Evolutionary conservation across 2,329 filamentous ascomycete genomes (phyloP).

Genomic region (Cladosporium austrohemisphaericum): DNA sequence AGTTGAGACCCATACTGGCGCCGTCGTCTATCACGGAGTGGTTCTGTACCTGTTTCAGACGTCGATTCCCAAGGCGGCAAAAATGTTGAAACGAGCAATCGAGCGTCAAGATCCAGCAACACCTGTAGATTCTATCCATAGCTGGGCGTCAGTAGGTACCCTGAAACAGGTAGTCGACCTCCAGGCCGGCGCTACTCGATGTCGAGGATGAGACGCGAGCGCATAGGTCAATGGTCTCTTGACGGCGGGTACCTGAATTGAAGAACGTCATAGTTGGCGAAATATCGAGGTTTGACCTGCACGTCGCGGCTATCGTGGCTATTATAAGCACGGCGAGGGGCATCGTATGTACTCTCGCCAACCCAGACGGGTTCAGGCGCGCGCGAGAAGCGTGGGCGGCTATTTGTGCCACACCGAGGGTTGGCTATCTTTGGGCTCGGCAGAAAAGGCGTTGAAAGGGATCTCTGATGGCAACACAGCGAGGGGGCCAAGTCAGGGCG

Average conservation of each 20-base stretch:
- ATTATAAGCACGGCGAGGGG: background rate
- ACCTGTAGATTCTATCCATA: background rate
- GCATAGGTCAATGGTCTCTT: slow-evolving; percentile 19
- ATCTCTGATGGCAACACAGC: too few species aligned
- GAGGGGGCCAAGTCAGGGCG: too few species aligned
- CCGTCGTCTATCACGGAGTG: background rate
- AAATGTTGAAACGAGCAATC: slow-evolving; percentile 20
- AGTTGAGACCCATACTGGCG: slow-evolving; percentile 13
- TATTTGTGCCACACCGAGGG: slow-evolving; percentile 3
- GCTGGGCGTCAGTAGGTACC: background rate
- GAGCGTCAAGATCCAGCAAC: slow-evolving; percentile 8
- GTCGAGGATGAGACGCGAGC: background rate
- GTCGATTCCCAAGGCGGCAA: background rate
- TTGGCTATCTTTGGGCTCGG: slow-evolving; percentile 2
- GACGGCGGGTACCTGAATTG: slow-evolving; percentile 20
- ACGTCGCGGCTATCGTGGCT: slow-evolving; percentile 28
- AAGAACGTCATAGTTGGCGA: slow-evolving; percentile 21
- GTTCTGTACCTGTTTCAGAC: slow-evolving; percentile 1
- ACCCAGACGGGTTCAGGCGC: background rate
- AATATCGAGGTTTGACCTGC: slow-evolving; percentile 18
- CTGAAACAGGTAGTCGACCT: slow-evolving; percentile 18
- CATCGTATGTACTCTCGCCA: background rate
- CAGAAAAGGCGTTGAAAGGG: background rate
- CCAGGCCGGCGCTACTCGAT: slow-evolving; percentile 21
- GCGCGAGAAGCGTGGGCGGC: slow-evolving; percentile 6